phyloP scores from a whole-genome alignment of 2,329 filamentous ascomycete species.

The Paraphaeosphaeria minitans region DNA sequence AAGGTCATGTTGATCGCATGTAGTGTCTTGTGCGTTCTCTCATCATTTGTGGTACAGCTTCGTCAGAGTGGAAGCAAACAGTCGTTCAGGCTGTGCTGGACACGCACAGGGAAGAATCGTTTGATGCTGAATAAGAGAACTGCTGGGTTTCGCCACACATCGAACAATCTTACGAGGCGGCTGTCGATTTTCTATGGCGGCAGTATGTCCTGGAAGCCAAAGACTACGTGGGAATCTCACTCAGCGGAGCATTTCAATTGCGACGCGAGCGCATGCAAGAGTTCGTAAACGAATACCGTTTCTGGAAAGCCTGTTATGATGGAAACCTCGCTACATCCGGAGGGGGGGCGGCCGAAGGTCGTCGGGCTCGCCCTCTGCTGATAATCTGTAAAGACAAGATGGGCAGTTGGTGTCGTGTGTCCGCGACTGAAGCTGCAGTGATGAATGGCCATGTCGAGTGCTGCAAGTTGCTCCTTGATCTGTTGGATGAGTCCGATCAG shows the following conservation, averaged over 20 bases:
- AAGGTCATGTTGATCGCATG: not conserved
- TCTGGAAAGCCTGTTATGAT: conserved; percentile 3
- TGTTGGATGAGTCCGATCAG: not conserved
- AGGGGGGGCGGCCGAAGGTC: not conserved
- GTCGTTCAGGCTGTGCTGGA: not conserved
- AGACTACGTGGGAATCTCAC: not conserved
- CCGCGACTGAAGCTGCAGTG: conserved; percentile 2
- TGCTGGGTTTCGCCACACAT: not conserved
- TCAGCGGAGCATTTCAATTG: not conserved
- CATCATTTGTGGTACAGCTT: not conserved
- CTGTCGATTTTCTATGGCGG: not conserved
- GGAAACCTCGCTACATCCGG: not conserved
- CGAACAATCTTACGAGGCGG: not conserved
- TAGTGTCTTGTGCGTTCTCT: conserved; percentile 1
- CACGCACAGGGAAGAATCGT: not conserved
- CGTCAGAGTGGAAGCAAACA: not conserved
- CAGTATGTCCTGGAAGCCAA: not conserved
- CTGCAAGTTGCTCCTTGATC: not conserved
- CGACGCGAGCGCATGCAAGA: not conserved
- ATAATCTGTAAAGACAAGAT: not conserved
- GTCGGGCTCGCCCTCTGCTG: not conserved
- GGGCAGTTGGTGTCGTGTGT: conserved; percentile 1
- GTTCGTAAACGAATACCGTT: not conserved
- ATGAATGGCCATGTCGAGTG: conserved; percentile 2
- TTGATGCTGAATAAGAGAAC: not conserved